These are phyloP conservation scores for Vigna reflexopilosa DNA, from an alignment of 306 rosid species.

Conservation along the genomic window DNA sequence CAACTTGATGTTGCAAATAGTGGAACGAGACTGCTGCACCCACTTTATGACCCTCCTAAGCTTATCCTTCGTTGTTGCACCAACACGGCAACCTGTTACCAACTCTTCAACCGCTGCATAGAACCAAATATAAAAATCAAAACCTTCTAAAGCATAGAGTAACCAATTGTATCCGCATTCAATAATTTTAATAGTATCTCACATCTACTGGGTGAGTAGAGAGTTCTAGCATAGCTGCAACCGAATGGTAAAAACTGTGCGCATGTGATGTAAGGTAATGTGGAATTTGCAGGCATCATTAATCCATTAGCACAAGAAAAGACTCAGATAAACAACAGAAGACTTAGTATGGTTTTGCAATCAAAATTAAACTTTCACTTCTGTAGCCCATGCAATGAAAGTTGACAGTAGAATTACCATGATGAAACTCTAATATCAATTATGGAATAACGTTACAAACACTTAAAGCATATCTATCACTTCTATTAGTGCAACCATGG, in stretches of 20 bases:
- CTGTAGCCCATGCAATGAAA: background rate
- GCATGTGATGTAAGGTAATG: background rate
- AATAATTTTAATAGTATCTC: constrained; percentile 1
- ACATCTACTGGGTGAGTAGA: background rate
- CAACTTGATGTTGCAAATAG: constrained; percentile 48
- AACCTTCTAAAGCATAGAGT: constrained; percentile 8
- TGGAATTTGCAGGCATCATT: background rate
- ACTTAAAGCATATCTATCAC: background rate
- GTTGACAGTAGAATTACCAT: background rate
- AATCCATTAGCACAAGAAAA: background rate
- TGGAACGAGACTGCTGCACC: constrained; percentile 63
- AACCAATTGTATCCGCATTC: background rate
- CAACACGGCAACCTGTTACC: constrained; percentile 62
- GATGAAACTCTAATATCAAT: background rate
- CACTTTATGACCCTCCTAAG: constrained; percentile 72
- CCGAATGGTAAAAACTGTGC: background rate
- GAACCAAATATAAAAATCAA: background rate
- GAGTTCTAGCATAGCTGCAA: background rate
- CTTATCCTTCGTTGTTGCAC: constrained; percentile 63
- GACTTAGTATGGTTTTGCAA: background rate
- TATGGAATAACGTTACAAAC: background rate
- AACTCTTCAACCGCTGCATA: constrained; percentile 68
- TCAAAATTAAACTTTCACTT: background rate
- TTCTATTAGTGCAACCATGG: background rate
- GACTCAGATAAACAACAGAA: background rate